These are phyloP conservation scores for Cicer yamashitae DNA, from an alignment of 306 rosid genomes.

Conservation along the genomic window DNA sequence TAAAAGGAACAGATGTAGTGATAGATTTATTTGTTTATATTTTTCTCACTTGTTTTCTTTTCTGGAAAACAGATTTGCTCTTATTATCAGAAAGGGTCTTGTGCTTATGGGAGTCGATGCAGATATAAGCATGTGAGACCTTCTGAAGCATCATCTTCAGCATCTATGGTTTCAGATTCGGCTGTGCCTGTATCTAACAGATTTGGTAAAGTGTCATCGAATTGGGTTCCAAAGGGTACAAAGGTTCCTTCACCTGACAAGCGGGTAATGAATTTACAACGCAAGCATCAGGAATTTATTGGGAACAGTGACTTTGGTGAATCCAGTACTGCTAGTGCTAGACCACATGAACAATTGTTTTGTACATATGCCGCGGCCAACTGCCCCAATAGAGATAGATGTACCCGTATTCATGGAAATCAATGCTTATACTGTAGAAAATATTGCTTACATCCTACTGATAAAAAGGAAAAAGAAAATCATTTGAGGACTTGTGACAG, in stretches of 20 bases:
- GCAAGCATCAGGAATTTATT: slow-evolving; percentile 26
- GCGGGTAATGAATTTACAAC: slow-evolving; percentile 53
- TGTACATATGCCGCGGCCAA: slow-evolving; percentile 79
- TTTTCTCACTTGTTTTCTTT: slow-evolving; percentile 14
- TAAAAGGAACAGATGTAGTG: no score
- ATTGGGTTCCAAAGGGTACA: slow-evolving; percentile 54
- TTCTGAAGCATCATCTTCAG: slow-evolving; percentile 58
- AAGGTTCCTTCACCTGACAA: slow-evolving; percentile 53
- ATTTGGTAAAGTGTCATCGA: slow-evolving; percentile 40
- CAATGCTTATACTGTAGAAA: slow-evolving; percentile 77
- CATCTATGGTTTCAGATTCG: slow-evolving; percentile 51
- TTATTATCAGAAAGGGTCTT: slow-evolving; percentile 73
- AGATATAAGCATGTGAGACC: slow-evolving; percentile 75
- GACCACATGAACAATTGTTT: slow-evolving; percentile 57
- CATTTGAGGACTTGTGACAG: slow-evolving; percentile 75
- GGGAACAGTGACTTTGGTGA: slow-evolving; percentile 54
- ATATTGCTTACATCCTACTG: slow-evolving; percentile 83
- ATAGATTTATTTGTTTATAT: slow-evolving; percentile 9
- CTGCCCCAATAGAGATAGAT: slow-evolving; percentile 78
- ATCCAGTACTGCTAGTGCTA: slow-evolving; percentile 49
- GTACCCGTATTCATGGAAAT: slow-evolving; percentile 79
- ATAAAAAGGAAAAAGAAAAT: slow-evolving; percentile 67
- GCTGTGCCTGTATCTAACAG: slow-evolving; percentile 29
- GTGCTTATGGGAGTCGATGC: slow-evolving; percentile 90
- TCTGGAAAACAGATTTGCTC: slow-evolving; percentile 64